Base-by-base conservation (phyloP, 352 stramenopile genomes). In the Pythium utonaiense region DNA sequence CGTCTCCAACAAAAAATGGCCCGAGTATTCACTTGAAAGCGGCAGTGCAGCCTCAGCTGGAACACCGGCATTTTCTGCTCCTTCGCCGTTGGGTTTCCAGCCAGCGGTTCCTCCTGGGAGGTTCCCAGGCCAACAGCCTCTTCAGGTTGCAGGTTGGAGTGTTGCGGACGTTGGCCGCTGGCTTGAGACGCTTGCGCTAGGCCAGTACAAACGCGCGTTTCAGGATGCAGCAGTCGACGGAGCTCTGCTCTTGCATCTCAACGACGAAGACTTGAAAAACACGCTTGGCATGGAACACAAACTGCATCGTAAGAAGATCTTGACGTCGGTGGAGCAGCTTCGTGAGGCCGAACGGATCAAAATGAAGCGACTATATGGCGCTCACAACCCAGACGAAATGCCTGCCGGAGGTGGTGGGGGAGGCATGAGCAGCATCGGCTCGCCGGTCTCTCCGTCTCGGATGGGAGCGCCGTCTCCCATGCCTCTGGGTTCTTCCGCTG, bases 131-230 rank as follows among this genome's bases (percentile, higher is more conserved):
- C n/a, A n/a, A n/a, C 71, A 96, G 44, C 90, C 90, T 1, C 70
- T 83, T 1, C 70, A 93, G 24, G 65, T 96, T 40, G 64, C 69
- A 8, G 62, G 88, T 17, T 97, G 91, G 91, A 92, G 62, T 9
- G 88, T 98, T 24, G 82, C 96, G 51, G 92, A 98, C 42, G 93
- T 98, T 2, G 74, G 78, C 13, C 77, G 89, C 16, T 98, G 94
- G 94, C 80, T 98, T 31, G 89, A 98, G 53, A 77, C 79, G 57
- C 69, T 98, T n/a, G 86, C 85, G 9, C 66, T 98, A 14, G 70
- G 74, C 31, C 87, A 98, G 62, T 98, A 98, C 78, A 93, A 93
- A 62, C 62, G 69, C 41, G 89, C 93, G 22, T 98, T 98, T 65
- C 57, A 60, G 1, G 94, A 98, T 64, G 93, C 78, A 6, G 83